These are phyloP conservation scores for Gossypium aridum DNA, from an alignment of 441 rosid species.

Conservation along the genomic window DNA sequence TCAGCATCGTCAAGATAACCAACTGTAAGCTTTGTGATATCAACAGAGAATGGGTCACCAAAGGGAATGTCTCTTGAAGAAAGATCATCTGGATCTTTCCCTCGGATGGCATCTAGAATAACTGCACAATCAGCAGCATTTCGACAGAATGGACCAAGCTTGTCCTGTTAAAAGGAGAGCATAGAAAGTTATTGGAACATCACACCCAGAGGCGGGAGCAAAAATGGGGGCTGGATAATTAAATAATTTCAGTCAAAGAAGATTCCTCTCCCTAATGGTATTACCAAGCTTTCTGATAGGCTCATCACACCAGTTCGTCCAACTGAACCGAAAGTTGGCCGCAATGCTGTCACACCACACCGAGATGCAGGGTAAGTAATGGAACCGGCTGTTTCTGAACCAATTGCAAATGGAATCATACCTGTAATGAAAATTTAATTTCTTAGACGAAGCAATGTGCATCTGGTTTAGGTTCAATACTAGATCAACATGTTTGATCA, in stretches of 20 bases:
- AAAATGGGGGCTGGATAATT: neutral
- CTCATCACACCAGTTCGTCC: slow-evolving; percentile 94
- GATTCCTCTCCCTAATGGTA: neutral
- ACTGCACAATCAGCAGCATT: slow-evolving; percentile 63
- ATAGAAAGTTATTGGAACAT: neutral
- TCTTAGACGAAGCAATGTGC: neutral
- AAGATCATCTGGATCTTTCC: slow-evolving; percentile 72
- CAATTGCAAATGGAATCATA: slow-evolving; percentile 91
- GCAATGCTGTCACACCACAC: slow-evolving; percentile 83
- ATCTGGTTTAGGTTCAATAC: neutral
- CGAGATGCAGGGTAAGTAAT: slow-evolving; percentile 76
- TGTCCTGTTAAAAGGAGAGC: slow-evolving; percentile 48
- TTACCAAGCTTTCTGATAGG: slow-evolving; percentile 84
- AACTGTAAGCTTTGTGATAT: slow-evolving; percentile 68
- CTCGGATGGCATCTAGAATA: slow-evolving; percentile 60
- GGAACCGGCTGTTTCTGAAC: slow-evolving; percentile 93
- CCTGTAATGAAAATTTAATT: slow-evolving; percentile 29
- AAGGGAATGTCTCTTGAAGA: slow-evolving; percentile 70
- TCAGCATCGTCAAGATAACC: slow-evolving; percentile 87
- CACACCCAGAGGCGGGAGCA: neutral
- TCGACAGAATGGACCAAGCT: slow-evolving; percentile 91
- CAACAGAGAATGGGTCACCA: slow-evolving; percentile 66
- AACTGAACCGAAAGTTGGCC: slow-evolving; percentile 81
- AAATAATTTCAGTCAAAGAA: neutral
- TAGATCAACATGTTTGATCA: neutral